Evolutionary conservation across 495 filamentous ascomycete genomes (phyloP).

Genomic region (Annulohypoxylon nitens): DNA sequence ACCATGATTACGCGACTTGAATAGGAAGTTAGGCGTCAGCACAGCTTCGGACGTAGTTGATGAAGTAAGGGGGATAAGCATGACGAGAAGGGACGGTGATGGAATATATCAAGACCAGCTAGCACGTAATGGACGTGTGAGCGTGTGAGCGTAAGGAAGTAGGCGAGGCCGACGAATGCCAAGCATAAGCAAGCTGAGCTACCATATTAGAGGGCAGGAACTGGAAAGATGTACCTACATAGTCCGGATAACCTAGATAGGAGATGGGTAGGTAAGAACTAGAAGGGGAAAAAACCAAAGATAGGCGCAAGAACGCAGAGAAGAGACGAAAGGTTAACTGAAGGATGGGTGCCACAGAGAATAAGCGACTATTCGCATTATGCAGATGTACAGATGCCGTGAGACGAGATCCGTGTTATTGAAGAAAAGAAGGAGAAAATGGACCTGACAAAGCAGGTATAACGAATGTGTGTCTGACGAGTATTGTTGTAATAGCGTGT

Average conservation of each 20-base stretch:
- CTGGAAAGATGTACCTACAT: conserved; percentile 23
- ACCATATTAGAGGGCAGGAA: conserved; percentile 26
- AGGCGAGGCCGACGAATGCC: conserved; percentile 31
- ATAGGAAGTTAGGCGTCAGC: conserved; percentile 32
- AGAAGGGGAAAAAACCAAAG: conserved; percentile 18
- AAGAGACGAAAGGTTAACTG: conserved; percentile 45
- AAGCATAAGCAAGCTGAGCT: conserved; percentile 35
- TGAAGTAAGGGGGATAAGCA: conserved; percentile 21
- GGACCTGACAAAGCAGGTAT: conserved; percentile 39
- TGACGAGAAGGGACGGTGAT: conserved; percentile 10
- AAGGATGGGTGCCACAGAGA: conserved; percentile 53
- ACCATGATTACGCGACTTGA: conserved; percentile 73
- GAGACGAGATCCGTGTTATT: conserved; percentile 47
- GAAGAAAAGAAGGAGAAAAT: conserved; percentile 32
- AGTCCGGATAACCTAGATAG: conserved; percentile 33
- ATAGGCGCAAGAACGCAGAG: conserved; percentile 39
- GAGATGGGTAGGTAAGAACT: conserved; percentile 14
- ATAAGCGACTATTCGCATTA: conserved; percentile 54
- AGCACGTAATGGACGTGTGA: conserved; percentile 17
- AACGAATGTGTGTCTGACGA: conserved; percentile 32
- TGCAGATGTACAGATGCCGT: conserved; percentile 54
- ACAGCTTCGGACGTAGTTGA: conserved; percentile 5
- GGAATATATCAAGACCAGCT: conserved; percentile 30
- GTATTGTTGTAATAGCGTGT: conserved; percentile 7
- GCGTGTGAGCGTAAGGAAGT: conserved; percentile 11